Evolutionary conservation across 768 basidiomycete species (phyloP), one percentile per base, ranked within the genome.

Genomic region (Lentinula aciculospora): DNA sequence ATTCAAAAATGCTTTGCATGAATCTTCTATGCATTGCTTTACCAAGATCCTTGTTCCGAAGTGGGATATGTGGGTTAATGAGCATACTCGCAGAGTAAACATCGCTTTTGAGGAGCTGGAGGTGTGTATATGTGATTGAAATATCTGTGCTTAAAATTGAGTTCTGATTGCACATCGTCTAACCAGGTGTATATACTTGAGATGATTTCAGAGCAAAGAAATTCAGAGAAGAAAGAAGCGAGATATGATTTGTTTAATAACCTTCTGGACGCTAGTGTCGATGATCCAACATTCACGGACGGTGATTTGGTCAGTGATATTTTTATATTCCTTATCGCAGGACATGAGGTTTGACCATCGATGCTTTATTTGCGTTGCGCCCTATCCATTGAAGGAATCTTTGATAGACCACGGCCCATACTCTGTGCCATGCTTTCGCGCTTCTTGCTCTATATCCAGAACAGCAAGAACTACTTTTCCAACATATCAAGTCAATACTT

Each of bases 321-420:
- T 19, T 80, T 75, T 56, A 74, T 78, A 21, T 80, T 78, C 59
- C 63, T 85, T n/a, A 65, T 87, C 19, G 85, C 85, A 23, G 84
- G 84, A 10, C 81, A 84, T 58, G 84, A 84, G 71, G 81, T 81
- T 13, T 28, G n/a, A 27, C 17, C 6, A 8, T 8, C 9, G 3
- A 17, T 2, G 15, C 48, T 12, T 17, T 47, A 13, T 15, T 4
- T 4, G 17, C 28, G 17, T n/a, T 6, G 21, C 1, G 7, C 21
- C 2, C 1, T 3, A 42, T 23, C 3, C 3, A 32, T 40, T 23
- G n/a, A 42, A 23, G 8, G 27, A 29, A 61, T 60, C 15, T 29
- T 23, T 23, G 61, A 58, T 64, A 77, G 74, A 72, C 69, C 4
- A 69, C 71, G 21, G 69, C 69, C 5, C 66, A 72, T 58, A 69